phyloP scores from a whole-genome alignment of 2,329 filamentous ascomycete genomes.

The Ophiostoma perfectum region DNA sequence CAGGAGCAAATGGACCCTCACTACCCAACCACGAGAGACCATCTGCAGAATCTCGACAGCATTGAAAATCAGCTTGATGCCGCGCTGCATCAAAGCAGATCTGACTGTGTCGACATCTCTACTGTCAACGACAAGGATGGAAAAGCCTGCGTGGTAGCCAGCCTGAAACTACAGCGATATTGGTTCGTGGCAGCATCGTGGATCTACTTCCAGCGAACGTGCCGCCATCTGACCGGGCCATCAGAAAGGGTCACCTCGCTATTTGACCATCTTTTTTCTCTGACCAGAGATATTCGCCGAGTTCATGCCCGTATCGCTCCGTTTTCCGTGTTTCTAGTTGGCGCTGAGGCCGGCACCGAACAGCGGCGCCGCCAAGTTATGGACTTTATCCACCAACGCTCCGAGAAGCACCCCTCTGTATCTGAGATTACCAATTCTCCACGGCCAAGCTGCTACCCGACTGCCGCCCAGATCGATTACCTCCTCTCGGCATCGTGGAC shows the following conservation, averaged over 20 bases:
- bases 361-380: not conserved
- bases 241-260: conserved; percentile 7
- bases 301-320: not conserved
- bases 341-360: not conserved
- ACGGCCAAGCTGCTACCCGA: not conserved
- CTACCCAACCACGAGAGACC: not conserved
- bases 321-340: not conserved
- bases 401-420: not conserved
- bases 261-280: not conserved
- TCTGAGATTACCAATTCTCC: not conserved
- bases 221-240: conserved; percentile 20
- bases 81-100: not conserved
- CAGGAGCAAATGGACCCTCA: not conserved
- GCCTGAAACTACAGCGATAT: conserved; percentile 11
- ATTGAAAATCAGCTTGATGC: not conserved
- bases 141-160: not conserved
- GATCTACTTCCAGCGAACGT: conserved; percentile 24
- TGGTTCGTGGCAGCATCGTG: conserved; percentile 19
- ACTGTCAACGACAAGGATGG: not conserved
- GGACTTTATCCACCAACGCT: not conserved
- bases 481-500: not conserved
- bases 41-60: not conserved
- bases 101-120: not conserved
- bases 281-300: not conserved
- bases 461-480: not conserved